Evolutionary conservation across 306 rosid genomes (phyloP).

Genomic region (Mimosa pudica): DNA sequence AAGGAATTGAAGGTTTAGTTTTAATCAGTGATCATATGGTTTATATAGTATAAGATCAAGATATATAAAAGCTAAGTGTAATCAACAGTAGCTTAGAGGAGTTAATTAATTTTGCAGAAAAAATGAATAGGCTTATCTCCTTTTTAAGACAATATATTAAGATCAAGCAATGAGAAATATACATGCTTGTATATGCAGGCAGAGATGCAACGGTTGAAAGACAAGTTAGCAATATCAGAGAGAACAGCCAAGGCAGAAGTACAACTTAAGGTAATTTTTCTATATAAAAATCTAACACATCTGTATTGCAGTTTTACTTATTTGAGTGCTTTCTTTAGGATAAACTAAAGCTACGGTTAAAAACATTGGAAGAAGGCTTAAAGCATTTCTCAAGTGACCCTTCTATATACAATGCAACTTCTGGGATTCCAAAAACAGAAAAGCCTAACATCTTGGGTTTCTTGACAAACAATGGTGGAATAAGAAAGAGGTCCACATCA

Average conservation of each 20-base stretch:
- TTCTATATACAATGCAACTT: constrained; percentile 42
- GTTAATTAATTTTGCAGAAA: constrained; percentile 16
- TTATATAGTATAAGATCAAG: background rate
- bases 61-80: background rate
- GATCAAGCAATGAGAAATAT: constrained; percentile 19
- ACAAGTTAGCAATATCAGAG: constrained; percentile 74
- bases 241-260: constrained; percentile 97
- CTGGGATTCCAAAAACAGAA: constrained; percentile 55
- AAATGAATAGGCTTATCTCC: constrained; percentile 11
- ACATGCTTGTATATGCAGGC: constrained; percentile 53
- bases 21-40: background rate
- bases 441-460: constrained; percentile 73
- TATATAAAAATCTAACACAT: constrained; percentile 1
- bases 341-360: constrained; percentile 81
- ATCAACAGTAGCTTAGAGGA: constrained; percentile 9
- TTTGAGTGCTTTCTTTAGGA: constrained; percentile 53
- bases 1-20: background rate
- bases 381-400: constrained; percentile 53
- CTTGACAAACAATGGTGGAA: constrained; percentile 59
- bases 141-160: constrained; percentile 4
- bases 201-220: constrained; percentile 86
- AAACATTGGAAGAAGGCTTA: constrained; percentile 85
- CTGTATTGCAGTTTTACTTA: background rate
- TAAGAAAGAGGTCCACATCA: constrained; percentile 75
- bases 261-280: constrained; percentile 70